Evolutionary conservation across 441 rosid genomes (phyloP), one percentile per base, ranked within the genome.

Genomic region (Metrosideros polymorpha): DNA sequence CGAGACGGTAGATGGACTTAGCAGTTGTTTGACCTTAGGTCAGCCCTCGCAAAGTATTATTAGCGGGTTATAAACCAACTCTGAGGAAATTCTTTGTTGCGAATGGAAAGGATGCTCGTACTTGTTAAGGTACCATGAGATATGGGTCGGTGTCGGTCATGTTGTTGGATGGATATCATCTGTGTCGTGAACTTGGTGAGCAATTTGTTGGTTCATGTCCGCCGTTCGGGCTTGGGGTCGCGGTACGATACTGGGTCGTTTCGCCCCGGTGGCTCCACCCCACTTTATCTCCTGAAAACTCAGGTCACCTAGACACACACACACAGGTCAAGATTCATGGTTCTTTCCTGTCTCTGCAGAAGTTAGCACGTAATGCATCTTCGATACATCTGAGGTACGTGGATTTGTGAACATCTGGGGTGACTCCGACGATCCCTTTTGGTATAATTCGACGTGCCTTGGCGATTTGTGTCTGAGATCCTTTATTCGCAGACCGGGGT

Each of bases 11-110:
- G 19, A 63, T 18, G 24, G 42, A 61, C 75, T 61, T 18, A 19
- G 2, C 6, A 18, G 7, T 32, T 9, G 4, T 32, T 35, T 35
- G 77, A 6, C 27, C 13, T 3, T 35, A 4, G 77, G 14, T n/a
- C 24, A 35, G 45, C 27, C 77, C 45, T 35, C 10, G 14, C 45
- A 8, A 35, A 35, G 43, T 19, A 5, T 9, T 4, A 2, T n/a
- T 12, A 0, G 15, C 45, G 0, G 19, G 45, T 35, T 6, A 19
- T 19, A 66, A 18, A 19, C 7, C 25, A 1, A 1, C 4, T 19
- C 2, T 0, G 2, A 35, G 25, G 43, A 19, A 32, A 9, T 5
- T 5, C 9, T 22, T 3, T 9, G 2, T 5, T 9, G 45, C 14
- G 15, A 66, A 10, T 35, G 71, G 39, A 9, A 59, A 6, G 4